Evolutionary conservation across 805 yeast genomes (phyloP), one percentile per base, ranked within the genome.

Genomic region (Candida broadrunensis): DNA sequence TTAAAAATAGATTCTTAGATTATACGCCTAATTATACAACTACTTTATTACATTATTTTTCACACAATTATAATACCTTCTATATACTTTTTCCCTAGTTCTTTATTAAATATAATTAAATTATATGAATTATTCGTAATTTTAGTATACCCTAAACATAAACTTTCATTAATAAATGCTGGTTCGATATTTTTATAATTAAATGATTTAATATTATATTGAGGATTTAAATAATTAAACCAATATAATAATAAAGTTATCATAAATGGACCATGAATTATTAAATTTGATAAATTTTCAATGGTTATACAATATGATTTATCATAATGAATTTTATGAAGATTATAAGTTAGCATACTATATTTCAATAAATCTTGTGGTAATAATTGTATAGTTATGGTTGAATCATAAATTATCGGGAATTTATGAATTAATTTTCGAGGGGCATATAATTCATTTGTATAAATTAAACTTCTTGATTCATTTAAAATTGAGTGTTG

Each of bases 241-340:
- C 81, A 82, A 41, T 77, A 75, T 24, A 87, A 55, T 27, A 80
- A 48, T 29, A 85, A 47, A 7, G 84, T 80, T 1, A 85, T 74
- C 43, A 85, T 65, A 39, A 90, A 67, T 0, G 97, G 97, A 0
- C 96, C 99, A 34, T 87, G 96, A 0, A 84, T 81, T 1, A 91
- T 63, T 0, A 82, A 58, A 26, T 70, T 67, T 0, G 83, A 81
- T 37, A 88, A 77, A 1, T 76, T 70, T 53, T 91, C 98, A 2
- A 51, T 41, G 15, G 36, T n/a, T 3, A 39, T 49, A 6, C 88
- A 73, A 56, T 86, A 87, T 1, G 48, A 47, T 5, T 60, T 56
- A 54, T 87, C 86, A 58, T 80, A 82, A 62, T 91, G 99, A 30
- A 91, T 87, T 43, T 75, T 73, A 61, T 91, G 99, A 3, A 95